Evolutionary conservation across 148 eudicot species (phyloP), one percentile per base, ranked within the genome.

Genomic region (Talinum fruticosum): DNA sequence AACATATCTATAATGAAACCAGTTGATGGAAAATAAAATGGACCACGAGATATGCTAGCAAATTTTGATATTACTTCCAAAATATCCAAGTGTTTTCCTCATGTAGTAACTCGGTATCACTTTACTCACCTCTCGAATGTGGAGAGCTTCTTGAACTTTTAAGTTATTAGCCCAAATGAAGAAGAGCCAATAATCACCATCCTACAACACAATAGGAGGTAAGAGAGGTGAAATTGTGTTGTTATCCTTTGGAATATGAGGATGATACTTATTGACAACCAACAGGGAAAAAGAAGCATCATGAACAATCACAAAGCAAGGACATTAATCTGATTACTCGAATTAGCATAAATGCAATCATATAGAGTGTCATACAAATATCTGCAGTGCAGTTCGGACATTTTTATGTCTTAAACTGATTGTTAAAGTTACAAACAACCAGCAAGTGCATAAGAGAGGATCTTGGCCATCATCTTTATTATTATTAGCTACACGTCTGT

Each of bases 131-230:
- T 28, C 33, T 62, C 66, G 66, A 62, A 28, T 62, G 34, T 62
- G 66, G 18, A 62, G 66, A 62, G 87, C 85, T 12, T 36, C 51
- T 78, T 65, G 87, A 30, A 85, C 87, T 19, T 54, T 38, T 53
- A 67, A 37, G 70, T 78, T 69, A 35, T 87, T 85, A 62, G 83
- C 81, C 83, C 85, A 87, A 14, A 70, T 30, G 64, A 66, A 59
- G 38, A 85, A 70, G 21, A 77, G 53, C 34, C 62, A 28, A 37
- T 85, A 81, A 38, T 34, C 37, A 69, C 72, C 73, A 0, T 32
- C 66, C 88, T 87, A 76, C 65, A 79, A 64, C 44, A 79, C 24
- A 57, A 62, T 62, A 28, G n/a, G 19, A 30, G 44, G n/a, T 0
- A 38, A 34, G 30, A 23, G 10, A 16, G 1, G 59, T 19, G 21